Conservation (phyloP, 2,329 filamentous ascomycete genomes). For the Alternaria rosae region DNA sequence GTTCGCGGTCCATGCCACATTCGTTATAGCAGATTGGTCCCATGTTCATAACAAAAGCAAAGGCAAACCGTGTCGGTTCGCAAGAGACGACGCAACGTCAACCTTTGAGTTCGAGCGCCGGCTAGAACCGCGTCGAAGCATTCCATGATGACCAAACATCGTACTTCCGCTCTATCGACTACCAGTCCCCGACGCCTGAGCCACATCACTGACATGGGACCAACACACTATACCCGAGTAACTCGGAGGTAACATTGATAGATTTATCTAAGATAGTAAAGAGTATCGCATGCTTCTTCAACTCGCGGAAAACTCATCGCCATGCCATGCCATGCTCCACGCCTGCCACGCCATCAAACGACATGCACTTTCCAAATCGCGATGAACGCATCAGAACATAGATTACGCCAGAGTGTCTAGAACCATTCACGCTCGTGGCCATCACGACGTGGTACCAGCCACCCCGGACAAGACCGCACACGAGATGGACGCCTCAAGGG, state of each 20-base stretch:
- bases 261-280: too few species aligned
- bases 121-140: neutral
- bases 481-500: neutral
- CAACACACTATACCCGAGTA: too few species aligned
- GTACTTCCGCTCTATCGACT: too few species aligned
- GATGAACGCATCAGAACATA: neutral
- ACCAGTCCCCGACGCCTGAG: too few species aligned
- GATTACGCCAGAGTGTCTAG: neutral
- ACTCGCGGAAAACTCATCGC: too few species aligned
- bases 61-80: neutral
- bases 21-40: neutral
- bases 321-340: neutral
- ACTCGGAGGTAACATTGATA: too few species aligned
- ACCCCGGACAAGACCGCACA: neutral
- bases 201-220: too few species aligned
- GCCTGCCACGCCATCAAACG: neutral
- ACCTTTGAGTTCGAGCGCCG: neutral
- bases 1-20: neutral
- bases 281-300: too few species aligned
- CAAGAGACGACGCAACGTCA: neutral
- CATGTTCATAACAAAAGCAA: neutral
- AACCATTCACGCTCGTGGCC: rapidly evolving
- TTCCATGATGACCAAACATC: too few species aligned
- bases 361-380: neutral
- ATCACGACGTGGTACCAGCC: neutral